Conservation (phyloP, 305 asterid species). For the Solanum hybrid region DNA sequence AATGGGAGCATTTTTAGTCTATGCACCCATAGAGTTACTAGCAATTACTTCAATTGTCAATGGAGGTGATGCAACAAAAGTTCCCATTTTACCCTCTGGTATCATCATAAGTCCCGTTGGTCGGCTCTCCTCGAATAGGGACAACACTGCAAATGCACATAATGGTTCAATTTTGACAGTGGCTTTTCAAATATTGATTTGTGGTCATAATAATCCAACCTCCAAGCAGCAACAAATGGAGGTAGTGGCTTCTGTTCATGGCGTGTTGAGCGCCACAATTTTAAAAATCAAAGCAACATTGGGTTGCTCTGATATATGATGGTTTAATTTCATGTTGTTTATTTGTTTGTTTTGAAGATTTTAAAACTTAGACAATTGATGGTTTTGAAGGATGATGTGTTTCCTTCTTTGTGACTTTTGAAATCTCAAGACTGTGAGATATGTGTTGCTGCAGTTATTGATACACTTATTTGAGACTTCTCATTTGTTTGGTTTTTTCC, state of each 20-base stretch:
- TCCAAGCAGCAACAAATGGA: slow-evolving; percentile 36
- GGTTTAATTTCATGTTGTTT: neutral
- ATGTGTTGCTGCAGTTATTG: neutral
- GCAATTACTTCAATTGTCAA: slow-evolving; percentile 13
- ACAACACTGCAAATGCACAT: neutral
- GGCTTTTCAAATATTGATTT: slow-evolving; percentile 41
- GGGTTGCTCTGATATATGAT: neutral
- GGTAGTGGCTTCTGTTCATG: slow-evolving; percentile 33
- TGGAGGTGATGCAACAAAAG: slow-evolving; percentile 28
- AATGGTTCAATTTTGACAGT: slow-evolving; percentile 52
- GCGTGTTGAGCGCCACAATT: slow-evolving; percentile 38
- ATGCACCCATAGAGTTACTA: slow-evolving; percentile 36
- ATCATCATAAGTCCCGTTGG: slow-evolving; percentile 50
- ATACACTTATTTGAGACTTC: neutral
- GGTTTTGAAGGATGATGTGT: neutral
- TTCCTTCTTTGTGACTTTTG: neutral
- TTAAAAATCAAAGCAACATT: neutral
- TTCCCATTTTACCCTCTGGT: slow-evolving; percentile 59
- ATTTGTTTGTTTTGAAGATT: neutral
- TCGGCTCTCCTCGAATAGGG: slow-evolving; percentile 18
- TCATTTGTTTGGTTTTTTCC: neutral
- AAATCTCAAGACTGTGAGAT: neutral
- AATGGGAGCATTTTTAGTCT: slow-evolving; percentile 40
- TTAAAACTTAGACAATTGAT: neutral
- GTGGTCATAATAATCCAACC: neutral